Conservation (phyloP, 345 rosid species). For the Citrus trifoliata region DNA sequence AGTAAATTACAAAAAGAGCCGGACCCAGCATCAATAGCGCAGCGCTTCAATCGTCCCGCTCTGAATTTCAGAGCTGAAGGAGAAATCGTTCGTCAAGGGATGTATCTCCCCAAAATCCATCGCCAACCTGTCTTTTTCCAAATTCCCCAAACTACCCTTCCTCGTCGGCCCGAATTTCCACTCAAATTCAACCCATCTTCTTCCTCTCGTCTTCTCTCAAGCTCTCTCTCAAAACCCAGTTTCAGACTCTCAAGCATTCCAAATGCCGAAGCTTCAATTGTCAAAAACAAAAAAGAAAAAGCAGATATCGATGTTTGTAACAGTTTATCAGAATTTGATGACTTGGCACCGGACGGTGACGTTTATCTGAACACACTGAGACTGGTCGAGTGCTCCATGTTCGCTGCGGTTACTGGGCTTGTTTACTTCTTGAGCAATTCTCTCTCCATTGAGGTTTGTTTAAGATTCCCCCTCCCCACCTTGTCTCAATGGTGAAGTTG, state of each 20-base stretch:
- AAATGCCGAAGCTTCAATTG: slow-evolving; percentile 26
- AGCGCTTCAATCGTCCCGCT: background rate
- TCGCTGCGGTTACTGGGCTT: slow-evolving; percentile 83
- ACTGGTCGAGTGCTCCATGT: slow-evolving; percentile 92
- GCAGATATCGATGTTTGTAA: background rate
- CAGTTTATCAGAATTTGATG: slow-evolving; percentile 25
- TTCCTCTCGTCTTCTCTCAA: background rate
- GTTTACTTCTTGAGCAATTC: slow-evolving; percentile 91
- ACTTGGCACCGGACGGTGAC: slow-evolving; percentile 47
- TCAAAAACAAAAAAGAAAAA: slow-evolving; percentile 27
- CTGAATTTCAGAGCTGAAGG: background rate
- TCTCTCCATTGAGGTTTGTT: slow-evolving; percentile 76
- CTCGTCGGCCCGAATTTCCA: background rate
- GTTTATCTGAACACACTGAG: slow-evolving; percentile 74
- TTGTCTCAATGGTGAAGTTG: too few species aligned
- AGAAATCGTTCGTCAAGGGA: slow-evolving; percentile 5
- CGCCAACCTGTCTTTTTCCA: slow-evolving; percentile 23
- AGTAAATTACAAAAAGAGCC: background rate
- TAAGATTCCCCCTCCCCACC: background rate
- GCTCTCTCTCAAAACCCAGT: slow-evolving; percentile 24
- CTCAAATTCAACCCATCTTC: slow-evolving; percentile 21
- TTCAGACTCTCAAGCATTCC: slow-evolving; percentile 35
- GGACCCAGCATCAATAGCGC: background rate
- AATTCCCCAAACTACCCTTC: slow-evolving; percentile 21
- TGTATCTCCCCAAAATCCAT: slow-evolving; percentile 52